Percentiles rank a stretch among this genome's conserved stretches.
phyloP scores from a whole-genome alignment of 345 rosid species.

The Gossypium mustelinum region DNA sequence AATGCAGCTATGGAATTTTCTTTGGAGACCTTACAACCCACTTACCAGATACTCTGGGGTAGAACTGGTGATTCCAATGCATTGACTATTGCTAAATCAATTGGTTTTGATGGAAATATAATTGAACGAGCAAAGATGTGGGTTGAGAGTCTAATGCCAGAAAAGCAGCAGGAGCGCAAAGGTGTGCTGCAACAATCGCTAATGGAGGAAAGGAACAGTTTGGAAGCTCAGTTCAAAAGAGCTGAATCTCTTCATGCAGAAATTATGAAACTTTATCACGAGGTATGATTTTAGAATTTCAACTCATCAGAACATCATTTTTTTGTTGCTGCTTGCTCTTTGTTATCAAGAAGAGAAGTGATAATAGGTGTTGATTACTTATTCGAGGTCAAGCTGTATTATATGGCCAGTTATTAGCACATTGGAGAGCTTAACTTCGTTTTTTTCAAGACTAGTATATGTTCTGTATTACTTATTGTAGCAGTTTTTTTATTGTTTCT shows the following conservation, averaged over 20 bases:
- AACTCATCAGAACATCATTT: not conserved
- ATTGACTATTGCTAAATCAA: slow-evolving; percentile 65
- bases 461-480: not conserved
- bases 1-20: slow-evolving; percentile 96
- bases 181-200: slow-evolving; percentile 68
- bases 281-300: slow-evolving; percentile 42
- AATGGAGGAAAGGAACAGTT: slow-evolving; percentile 61
- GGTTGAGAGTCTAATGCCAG: slow-evolving; percentile 73
- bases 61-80: slow-evolving; percentile 84
- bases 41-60: slow-evolving; percentile 81
- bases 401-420: not conserved
- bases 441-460: not conserved
- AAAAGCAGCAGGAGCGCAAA: slow-evolving; percentile 57
- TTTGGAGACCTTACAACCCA: slow-evolving; percentile 77
- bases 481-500: not conserved
- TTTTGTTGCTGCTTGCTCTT: not conserved
- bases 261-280: slow-evolving; percentile 51
- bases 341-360: not conserved
- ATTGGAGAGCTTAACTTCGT: not conserved
- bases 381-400: not conserved
- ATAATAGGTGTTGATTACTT: not conserved
- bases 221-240: slow-evolving; percentile 56
- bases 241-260: slow-evolving; percentile 58
- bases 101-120: slow-evolving; percentile 64
- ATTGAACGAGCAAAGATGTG: slow-evolving; percentile 61